Evolutionary conservation across 2,329 filamentous ascomycete species (phyloP), one percentile per base, ranked within the genome.

Genomic region (Echinosphaeria canescens): DNA sequence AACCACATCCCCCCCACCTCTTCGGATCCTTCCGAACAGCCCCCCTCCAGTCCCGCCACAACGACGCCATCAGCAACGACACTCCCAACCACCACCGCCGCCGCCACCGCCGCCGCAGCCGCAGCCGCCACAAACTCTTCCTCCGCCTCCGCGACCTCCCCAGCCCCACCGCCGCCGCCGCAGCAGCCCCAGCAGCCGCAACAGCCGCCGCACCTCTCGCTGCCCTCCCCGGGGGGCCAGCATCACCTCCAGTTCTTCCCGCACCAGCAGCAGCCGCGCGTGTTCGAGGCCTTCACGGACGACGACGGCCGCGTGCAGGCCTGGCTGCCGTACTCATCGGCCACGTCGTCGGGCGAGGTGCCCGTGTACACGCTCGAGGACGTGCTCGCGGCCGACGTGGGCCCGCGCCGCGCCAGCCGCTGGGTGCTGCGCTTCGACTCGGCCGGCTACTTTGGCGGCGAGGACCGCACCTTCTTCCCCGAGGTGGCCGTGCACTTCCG

Each of bases 341-440:
- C 48, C 11, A 51, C 51, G 15, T 48, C 56, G 13, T 55, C 59
- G 3, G 61, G 62, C 36, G 59, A 67, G 34, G 59, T 66, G 16
- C 59, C 62, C 36, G 53, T 63, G 16, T 63, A 65, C 45, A 64
- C 59, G 14, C 52, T 70, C 28, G 54, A 60, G 30, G 59, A 68
- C 42, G 59, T 69, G 24, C 50, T 69, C 20, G 46, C 46, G 43
- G 42, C 49, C 36, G 34, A 48, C 25, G 34, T 42, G 25, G 17
- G 17, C 17, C 6, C 6, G 17, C 7, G 17, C 17, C 47, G 50
- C 15, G 43, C 53, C 3, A 53, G 57, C 23, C 63, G 66, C 13
- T 84, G 73, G 65, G 73, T 63, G 22, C 51, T 85, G 38, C 59
- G 60, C 24, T 85, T 85, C 48, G 69, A 81, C 42, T 78, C 72